Evolutionary conservation across 306 rosid genomes (phyloP).

Genomic region (Sindora glabra): DNA sequence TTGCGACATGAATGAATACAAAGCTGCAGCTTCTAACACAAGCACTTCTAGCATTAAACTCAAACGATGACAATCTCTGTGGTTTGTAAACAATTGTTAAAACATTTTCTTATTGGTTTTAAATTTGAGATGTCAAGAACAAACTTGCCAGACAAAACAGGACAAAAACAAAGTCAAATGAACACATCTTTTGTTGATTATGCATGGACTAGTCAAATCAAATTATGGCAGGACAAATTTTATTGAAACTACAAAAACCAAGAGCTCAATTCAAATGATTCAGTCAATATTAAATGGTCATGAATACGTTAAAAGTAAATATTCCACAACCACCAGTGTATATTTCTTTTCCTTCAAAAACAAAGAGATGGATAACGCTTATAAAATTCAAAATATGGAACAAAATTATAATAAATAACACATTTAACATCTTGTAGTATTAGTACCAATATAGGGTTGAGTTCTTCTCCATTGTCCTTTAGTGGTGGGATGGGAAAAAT

Average conservation of each 20-base stretch:
- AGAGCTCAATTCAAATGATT: too few species aligned
- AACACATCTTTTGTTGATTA: background rate
- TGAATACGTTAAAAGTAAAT: background rate
- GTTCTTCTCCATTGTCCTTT: too few species aligned
- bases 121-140: background rate
- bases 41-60: constrained; percentile 77
- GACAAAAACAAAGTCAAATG: background rate
- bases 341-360: constrained; percentile 1
- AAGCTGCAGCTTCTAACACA: constrained; percentile 54
- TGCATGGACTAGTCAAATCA: background rate
- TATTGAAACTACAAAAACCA: background rate
- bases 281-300: too few species aligned
- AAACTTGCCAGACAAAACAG: background rate
- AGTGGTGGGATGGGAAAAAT: too few species aligned
- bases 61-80: constrained; percentile 74
- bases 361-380: background rate
- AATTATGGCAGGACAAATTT: background rate
- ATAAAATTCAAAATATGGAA: background rate
- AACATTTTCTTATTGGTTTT: background rate
- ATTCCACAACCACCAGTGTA: background rate
- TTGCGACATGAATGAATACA: constrained; percentile 81
- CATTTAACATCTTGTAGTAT: too few species aligned
- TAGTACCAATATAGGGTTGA: too few species aligned
- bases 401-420: too few species aligned
- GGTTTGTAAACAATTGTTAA: background rate